phyloP scores from a whole-genome alignment of 2,329 filamentous ascomycete genomes.

The Teratosphaeria gauchensis region DNA sequence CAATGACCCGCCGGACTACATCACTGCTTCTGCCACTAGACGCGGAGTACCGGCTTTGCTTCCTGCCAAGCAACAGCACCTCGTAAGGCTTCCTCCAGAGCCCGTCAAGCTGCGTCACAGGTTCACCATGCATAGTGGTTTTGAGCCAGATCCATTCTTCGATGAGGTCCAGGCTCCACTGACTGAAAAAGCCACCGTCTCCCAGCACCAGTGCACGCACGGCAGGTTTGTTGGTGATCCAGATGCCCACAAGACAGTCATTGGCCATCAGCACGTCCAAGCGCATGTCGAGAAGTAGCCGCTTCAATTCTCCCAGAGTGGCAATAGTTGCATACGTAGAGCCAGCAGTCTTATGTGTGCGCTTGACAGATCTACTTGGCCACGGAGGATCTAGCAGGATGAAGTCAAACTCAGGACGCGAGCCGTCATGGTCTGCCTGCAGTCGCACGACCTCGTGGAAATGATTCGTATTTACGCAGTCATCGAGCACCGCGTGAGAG shows the following conservation, averaged over 20 bases:
- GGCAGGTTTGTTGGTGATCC: constrained; percentile 65
- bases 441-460: constrained; percentile 30
- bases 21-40: background rate
- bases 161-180: constrained; percentile 55
- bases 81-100: constrained; percentile 70
- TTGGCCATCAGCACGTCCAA: constrained; percentile 45
- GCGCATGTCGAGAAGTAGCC: constrained; percentile 32
- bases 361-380: constrained; percentile 66
- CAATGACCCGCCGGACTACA: constrained; percentile 47
- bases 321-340: constrained; percentile 32
- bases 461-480: constrained; percentile 26
- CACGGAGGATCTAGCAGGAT: constrained; percentile 70
- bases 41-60: background rate
- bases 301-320: constrained; percentile 32
- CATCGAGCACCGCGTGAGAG: constrained; percentile 43
- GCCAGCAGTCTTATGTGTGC: constrained; percentile 37
- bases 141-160: constrained; percentile 77
- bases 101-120: constrained; percentile 51
- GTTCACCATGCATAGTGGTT: constrained; percentile 54
- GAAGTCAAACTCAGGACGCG: constrained; percentile 51
- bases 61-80: constrained; percentile 52
- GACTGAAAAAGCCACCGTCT: constrained; percentile 49
- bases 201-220: constrained; percentile 46
- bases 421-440: constrained; percentile 29
- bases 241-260: constrained; percentile 56